These are phyloP conservation scores for Phytophthora foliorum DNA, from an alignment of 352 stramenopile genomes.

Conservation along the genomic window DNA sequence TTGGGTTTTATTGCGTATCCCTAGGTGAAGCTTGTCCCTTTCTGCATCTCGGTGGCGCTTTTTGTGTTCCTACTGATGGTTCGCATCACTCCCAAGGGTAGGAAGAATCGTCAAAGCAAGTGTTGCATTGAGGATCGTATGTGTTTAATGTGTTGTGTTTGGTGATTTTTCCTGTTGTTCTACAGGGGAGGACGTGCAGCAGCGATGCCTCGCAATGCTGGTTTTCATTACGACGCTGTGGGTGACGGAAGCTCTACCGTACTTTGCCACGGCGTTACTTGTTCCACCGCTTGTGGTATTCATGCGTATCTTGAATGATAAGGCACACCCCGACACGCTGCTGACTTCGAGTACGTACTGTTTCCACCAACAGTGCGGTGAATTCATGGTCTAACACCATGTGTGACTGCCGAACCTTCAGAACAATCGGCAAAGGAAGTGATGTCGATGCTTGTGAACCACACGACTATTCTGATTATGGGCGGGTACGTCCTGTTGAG, in stretches of 20 bases:
- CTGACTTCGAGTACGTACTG: slow-evolving; percentile 74
- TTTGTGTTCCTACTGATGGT: slow-evolving; percentile 83
- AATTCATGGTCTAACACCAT: slow-evolving; percentile 1
- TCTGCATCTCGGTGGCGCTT: slow-evolving; percentile 73
- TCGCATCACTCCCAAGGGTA: slow-evolving; percentile 81
- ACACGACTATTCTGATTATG: slow-evolving; percentile 95
- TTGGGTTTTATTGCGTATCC: not conserved
- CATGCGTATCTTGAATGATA: slow-evolving; percentile 90
- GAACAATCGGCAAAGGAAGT: slow-evolving; percentile 90
- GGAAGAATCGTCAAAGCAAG: not conserved
- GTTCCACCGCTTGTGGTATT: slow-evolving; percentile 92
- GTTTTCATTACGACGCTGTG: slow-evolving; percentile 92
- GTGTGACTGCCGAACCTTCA: slow-evolving; percentile 23
- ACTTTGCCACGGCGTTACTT: slow-evolving; percentile 92
- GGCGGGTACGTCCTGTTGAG: slow-evolving; percentile 65
- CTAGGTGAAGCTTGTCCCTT: slow-evolving; percentile 85
- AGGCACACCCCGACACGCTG: slow-evolving; percentile 71
- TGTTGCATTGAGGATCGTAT: not conserved
- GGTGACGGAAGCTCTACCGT: slow-evolving; percentile 92
- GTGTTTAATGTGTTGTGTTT: not conserved
- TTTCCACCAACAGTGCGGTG: not conserved
- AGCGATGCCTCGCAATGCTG: slow-evolving; percentile 91
- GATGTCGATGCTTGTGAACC: slow-evolving; percentile 91
- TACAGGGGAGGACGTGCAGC: slow-evolving; percentile 79
- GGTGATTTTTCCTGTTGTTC: not conserved